phyloP scores from a whole-genome alignment of 2,329 filamentous ascomycete genomes.

The Apiospora arundinis region DNA sequence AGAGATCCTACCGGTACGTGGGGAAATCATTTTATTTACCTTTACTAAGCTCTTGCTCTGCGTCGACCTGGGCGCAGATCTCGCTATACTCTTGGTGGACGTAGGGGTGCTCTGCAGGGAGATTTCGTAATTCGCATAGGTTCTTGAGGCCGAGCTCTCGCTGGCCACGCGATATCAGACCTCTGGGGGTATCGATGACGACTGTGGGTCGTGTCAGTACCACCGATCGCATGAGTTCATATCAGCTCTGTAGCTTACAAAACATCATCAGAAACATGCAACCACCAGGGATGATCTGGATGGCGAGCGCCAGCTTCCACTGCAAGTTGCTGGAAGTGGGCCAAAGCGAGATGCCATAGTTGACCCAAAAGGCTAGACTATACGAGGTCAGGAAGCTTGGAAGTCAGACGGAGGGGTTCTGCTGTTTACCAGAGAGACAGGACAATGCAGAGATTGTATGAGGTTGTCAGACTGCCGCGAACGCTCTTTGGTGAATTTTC shows the following conservation, averaged over 20 bases:
- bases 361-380: slow-evolving; percentile 32
- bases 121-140: slow-evolving; percentile 45
- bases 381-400: slow-evolving; percentile 1
- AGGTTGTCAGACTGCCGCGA: slow-evolving; percentile 47
- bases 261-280: slow-evolving; percentile 43
- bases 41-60: slow-evolving; percentile 33
- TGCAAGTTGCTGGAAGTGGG: slow-evolving; percentile 36
- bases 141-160: slow-evolving; percentile 43
- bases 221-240: not conserved
- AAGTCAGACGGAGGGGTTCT: slow-evolving; percentile 27
- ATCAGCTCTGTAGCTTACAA: slow-evolving; percentile 29
- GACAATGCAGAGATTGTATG: slow-evolving; percentile 48
- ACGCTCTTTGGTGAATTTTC: slow-evolving; percentile 48
- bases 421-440: slow-evolving; percentile 34
- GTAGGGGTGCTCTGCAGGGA: slow-evolving; percentile 46
- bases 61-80: slow-evolving; percentile 43
- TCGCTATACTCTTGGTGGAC: slow-evolving; percentile 46
- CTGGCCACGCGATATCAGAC: slow-evolving; percentile 44
- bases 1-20: not conserved
- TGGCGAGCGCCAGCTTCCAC: slow-evolving; percentile 45
- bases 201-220: slow-evolving; percentile 25
- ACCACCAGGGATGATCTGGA: slow-evolving; percentile 46
- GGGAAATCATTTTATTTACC: not conserved
- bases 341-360: slow-evolving; percentile 34
- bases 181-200: slow-evolving; percentile 43